Evolutionary conservation across 106 monocot genomes (phyloP).

Genomic region (Chionographis japonica): DNA sequence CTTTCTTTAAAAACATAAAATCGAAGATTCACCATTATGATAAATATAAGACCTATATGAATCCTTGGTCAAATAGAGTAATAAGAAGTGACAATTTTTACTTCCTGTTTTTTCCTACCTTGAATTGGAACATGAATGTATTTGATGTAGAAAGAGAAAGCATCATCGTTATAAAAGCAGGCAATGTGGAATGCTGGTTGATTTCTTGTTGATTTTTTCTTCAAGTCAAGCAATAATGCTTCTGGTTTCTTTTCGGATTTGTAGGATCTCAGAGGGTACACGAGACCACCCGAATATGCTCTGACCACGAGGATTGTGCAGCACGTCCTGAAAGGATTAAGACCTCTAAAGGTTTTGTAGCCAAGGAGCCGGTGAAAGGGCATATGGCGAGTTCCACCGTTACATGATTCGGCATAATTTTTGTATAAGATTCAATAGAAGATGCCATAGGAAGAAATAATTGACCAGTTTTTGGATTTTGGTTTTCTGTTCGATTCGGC

Average conservation of each 20-base stretch:
- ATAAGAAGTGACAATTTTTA: too few relatives aligned
- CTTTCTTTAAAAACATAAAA: too few relatives aligned
- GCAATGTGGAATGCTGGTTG: too few relatives aligned
- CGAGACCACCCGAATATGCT: conserved; percentile 48
- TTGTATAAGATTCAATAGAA: conserved; percentile 36
- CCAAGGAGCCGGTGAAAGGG: conserved; percentile 88
- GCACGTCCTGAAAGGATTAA: conserved; percentile 61
- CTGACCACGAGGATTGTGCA: conserved; percentile 57
- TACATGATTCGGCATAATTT: conserved; percentile 29
- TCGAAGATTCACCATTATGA: too few relatives aligned
- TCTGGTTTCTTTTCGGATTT: not conserved
- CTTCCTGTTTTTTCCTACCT: too few relatives aligned
- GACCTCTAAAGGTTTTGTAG: conserved; percentile 77
- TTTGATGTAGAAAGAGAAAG: too few relatives aligned
- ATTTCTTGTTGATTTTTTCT: not conserved
- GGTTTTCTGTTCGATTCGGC: not conserved
- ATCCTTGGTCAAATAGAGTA: too few relatives aligned
- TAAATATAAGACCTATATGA: too few relatives aligned
- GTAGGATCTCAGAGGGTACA: conserved; percentile 37
- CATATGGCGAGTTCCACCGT: conserved; percentile 80
- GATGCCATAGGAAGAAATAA: conserved; percentile 31
- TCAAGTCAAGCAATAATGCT: not conserved
- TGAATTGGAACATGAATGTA: too few relatives aligned
- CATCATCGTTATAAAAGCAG: too few relatives aligned
- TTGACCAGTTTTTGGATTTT: conserved; percentile 9